Evolutionary conservation across 495 filamentous ascomycete species (phyloP).

Genomic region (Lasiosphaeria hispida): DNA sequence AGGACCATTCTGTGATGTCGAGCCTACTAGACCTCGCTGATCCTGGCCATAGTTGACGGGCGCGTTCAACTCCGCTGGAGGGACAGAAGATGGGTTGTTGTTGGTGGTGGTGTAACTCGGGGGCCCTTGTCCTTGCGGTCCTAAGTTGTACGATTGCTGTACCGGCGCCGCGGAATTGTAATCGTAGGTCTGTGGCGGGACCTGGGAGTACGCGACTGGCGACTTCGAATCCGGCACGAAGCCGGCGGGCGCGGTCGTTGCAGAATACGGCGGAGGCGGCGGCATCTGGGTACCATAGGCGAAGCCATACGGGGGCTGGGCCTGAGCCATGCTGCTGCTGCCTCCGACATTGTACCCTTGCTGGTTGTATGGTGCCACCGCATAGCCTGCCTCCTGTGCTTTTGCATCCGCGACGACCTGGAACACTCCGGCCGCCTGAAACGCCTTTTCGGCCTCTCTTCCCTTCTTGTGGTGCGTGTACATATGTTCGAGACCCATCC

Average conservation of each 20-base stretch:
- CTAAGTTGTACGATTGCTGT: background rate
- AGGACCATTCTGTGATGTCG: too few species aligned
- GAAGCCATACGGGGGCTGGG: background rate
- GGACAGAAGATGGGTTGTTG: too few species aligned
- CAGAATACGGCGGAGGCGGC: slow-evolving; percentile 8
- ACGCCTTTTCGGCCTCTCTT: slow-evolving; percentile 25
- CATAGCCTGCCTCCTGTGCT: slow-evolving; percentile 42
- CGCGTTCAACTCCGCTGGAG: too few species aligned
- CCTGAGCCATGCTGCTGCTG: background rate
- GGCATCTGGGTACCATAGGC: slow-evolving; percentile 6
- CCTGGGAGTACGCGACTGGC: background rate
- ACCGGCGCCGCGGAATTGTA: background rate
- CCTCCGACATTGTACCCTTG: background rate
- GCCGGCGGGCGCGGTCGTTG: background rate
- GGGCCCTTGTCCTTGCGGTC: background rate
- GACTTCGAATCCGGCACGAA: background rate
- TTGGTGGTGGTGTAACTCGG: too few species aligned
- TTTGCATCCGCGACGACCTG: slow-evolving; percentile 23
- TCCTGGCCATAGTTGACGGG: too few species aligned
- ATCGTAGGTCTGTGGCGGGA: background rate
- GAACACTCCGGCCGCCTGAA: slow-evolving; percentile 16
- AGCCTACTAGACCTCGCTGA: too few species aligned
- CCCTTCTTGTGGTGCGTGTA: slow-evolving; percentile 24
- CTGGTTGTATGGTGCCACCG: slow-evolving; percentile 17
- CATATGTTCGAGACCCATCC: slow-evolving; percentile 25